Base-by-base conservation (phyloP, 257 asterid genomes). In the Solanum chiquidenum region DNA sequence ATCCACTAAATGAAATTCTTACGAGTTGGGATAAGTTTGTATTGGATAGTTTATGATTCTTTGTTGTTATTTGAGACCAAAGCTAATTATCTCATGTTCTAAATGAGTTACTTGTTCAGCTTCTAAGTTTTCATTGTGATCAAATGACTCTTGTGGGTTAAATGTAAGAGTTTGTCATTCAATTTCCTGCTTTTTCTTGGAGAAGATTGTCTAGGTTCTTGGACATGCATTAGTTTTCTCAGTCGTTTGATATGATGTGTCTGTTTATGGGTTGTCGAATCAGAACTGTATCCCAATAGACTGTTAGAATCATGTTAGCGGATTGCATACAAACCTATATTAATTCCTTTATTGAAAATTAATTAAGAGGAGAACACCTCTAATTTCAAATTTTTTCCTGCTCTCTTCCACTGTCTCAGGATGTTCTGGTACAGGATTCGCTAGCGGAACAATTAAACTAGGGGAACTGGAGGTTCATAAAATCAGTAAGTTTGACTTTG, bases 381-480 rank as follows among this genome's bases (percentile, higher is more conserved):
- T 69, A 31, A 52, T 77, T 52, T 58, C 34, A 75, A 40, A 27
- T 66, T 76, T 13, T 80, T 79, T 7, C 34, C 87, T 37, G 20
- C 83, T 72, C 83, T 86, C 73, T 84, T 44, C 82, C 82, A 25
- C 87, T 33, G 88, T 35, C 42, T 44, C 35, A 87, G 79, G 89
- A 64, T 86, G 71, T 66, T 86, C 93, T 93, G 98, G 95, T 88
- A 86, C 96, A 64, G 98, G 98, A 83, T 97, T 97, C 86, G 93
- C 96, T 40, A 89, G 90, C 64, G 90, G 93, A 10, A 91, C 23
- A 44, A 94, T 97, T 69, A 89, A 72, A 23, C 90, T 97, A 89
- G 98, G 99, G 83, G 98, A 93, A 84, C 14, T 97, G 86, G 98
- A 95, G 92, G 98, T 97, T 86, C 87, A 89, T 87, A 91, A 95